Evolutionary conservation across 768 basidiomycete species (phyloP).

Genomic region (Exidia glandulosa): DNA sequence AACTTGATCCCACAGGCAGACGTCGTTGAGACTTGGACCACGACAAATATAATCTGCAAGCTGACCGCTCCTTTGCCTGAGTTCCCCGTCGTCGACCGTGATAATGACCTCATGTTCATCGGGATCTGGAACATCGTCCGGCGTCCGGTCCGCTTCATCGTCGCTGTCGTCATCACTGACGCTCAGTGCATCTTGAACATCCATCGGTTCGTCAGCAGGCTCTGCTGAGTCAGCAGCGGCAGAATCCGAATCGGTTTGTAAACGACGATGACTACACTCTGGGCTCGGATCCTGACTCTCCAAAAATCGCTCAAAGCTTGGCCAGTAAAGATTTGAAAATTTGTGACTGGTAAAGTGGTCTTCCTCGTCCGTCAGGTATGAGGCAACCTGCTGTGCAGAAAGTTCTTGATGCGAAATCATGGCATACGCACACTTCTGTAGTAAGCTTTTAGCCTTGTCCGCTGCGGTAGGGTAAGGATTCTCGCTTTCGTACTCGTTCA

Average conservation of each 20-base stretch:
- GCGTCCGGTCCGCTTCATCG: neutral
- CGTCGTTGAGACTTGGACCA: neutral
- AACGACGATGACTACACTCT: neutral
- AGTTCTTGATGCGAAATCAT: constrained; percentile 17
- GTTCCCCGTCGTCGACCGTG: neutral
- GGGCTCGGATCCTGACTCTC: neutral
- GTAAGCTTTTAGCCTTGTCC: constrained; percentile 1
- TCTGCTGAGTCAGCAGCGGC: neutral
- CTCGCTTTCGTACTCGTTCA: neutral
- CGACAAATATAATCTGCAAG: neutral
- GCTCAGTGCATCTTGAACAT: neutral
- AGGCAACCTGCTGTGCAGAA: constrained; percentile 20
- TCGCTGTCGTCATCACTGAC: neutral
- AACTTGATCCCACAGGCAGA: neutral
- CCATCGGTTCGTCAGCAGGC: neutral
- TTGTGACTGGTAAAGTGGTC: constrained; percentile 13
- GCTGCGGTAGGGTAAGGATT: too few species aligned
- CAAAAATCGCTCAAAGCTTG: neutral
- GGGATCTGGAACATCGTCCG: neutral
- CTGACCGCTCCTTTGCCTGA: neutral
- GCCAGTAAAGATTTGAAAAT: constrained; percentile 6
- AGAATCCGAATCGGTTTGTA: neutral
- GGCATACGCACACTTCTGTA: constrained; percentile 7
- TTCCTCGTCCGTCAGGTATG: constrained; percentile 15
- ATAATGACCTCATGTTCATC: neutral